These are phyloP conservation scores for Leccinellum albellum DNA, from an alignment of 768 basidiomycete genomes.

Conservation along the genomic window DNA sequence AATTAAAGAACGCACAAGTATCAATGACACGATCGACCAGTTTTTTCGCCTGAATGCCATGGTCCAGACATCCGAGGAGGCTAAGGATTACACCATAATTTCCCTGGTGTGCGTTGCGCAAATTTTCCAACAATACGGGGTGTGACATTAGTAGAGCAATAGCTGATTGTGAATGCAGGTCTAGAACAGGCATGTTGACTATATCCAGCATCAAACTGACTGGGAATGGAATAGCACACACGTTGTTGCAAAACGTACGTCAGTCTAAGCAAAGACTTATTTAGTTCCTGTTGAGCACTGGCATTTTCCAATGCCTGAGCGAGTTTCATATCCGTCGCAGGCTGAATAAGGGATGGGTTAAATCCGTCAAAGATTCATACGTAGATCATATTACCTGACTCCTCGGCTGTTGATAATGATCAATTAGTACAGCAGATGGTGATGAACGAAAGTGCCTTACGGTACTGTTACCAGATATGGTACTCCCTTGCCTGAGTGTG, in stretches of 20 bases:
- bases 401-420: constrained; percentile 18
- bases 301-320: constrained; percentile 68
- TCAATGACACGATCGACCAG: constrained; percentile 92
- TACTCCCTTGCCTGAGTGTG: constrained; percentile 12
- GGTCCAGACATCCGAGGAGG: constrained; percentile 87
- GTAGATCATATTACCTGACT: constrained; percentile 25
- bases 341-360: constrained; percentile 17
- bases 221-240: constrained; percentile 29
- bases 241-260: constrained; percentile 81
- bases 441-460: constrained; percentile 32
- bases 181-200: constrained; percentile 34
- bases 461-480: constrained; percentile 44
- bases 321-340: constrained; percentile 56
- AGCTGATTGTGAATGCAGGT: constrained; percentile 72
- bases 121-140: constrained; percentile 75
- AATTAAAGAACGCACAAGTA: constrained; percentile 39
- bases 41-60: constrained; percentile 79
- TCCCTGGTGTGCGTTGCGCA: constrained; percentile 88
- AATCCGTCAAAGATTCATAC: background rate
- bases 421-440: background rate
- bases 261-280: constrained; percentile 67
- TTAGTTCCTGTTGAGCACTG: constrained; percentile 75
- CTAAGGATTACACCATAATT: constrained; percentile 90
- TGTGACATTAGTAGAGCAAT: constrained; percentile 82
- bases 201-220: background rate